A percentile compares a stretch with the other conserved stretches of the same genome.
Conservation (phyloP, 805 yeast species). For the Myxozyma melibiosi region DNA sequence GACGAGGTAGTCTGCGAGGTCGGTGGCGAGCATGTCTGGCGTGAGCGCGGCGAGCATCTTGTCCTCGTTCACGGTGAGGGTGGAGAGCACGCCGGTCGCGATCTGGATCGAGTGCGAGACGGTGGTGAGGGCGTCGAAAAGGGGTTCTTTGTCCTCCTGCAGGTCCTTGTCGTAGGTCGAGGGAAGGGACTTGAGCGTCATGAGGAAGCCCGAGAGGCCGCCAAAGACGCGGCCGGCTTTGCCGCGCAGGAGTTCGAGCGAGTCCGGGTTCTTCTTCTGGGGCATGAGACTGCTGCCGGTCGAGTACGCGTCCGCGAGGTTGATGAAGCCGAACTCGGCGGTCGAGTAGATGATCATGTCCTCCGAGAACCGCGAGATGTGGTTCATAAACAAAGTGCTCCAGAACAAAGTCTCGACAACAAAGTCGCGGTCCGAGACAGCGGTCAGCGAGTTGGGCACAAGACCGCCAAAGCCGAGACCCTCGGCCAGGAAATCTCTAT, state of each 20-base stretch:
- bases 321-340: slow-evolving; percentile 94
- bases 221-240: slow-evolving; percentile 98
- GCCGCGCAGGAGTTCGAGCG: slow-evolving; percentile 92
- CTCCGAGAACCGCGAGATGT: slow-evolving; percentile 89
- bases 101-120: slow-evolving; percentile 92
- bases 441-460: slow-evolving; percentile 95
- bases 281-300: slow-evolving; percentile 99
- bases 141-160: slow-evolving; percentile 99
- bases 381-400: slow-evolving; percentile 94
- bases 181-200: slow-evolving; percentile 96
- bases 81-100: slow-evolving; percentile 95
- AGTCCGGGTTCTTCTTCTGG: slow-evolving; percentile 97
- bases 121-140: slow-evolving; percentile 85
- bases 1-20: slow-evolving; percentile 94
- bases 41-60: slow-evolving; percentile 87
- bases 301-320: slow-evolving; percentile 95
- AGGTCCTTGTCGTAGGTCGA: slow-evolving; percentile 97
- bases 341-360: slow-evolving; percentile 95
- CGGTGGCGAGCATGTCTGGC: slow-evolving; percentile 99
- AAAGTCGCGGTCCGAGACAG: slow-evolving; percentile 96
- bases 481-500: slow-evolving; percentile 82
- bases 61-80: slow-evolving; percentile 69
- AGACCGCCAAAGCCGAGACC: slow-evolving; percentile 80
- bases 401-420: slow-evolving; percentile 95
- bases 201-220: slow-evolving; percentile 89